Evolutionary conservation across 139 green algal genomes (phyloP).

Genomic region (Tetradesmus lagerheimii): DNA sequence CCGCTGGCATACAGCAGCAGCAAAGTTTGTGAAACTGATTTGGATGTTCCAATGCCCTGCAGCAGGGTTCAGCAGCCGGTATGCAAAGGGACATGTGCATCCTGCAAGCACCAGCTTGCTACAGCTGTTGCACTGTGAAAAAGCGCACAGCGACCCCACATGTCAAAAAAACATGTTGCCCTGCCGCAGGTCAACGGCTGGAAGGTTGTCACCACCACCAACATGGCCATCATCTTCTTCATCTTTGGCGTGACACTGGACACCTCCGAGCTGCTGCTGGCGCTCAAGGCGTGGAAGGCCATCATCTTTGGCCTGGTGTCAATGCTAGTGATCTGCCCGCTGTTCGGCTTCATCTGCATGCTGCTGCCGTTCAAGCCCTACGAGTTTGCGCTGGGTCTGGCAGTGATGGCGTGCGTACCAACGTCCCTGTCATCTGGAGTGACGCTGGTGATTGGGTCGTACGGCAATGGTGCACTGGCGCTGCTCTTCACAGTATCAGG

Average conservation of each 20-base stretch:
- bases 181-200: constrained; percentile 54
- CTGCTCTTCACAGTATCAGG: constrained; percentile 81
- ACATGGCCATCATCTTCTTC: constrained; percentile 77
- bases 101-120: too few relatives aligned
- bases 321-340: constrained; percentile 77
- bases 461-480: constrained; percentile 84
- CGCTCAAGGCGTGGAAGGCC: constrained; percentile 62
- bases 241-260: constrained; percentile 83
- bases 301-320: constrained; percentile 66
- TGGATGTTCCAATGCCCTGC: too few relatives aligned
- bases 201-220: constrained; percentile 69
- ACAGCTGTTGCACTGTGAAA: too few relatives aligned
- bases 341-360: constrained; percentile 74
- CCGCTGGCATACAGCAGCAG: too few relatives aligned
- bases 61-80: too few relatives aligned
- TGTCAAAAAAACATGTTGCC: neutral
- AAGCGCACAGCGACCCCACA: too few relatives aligned
- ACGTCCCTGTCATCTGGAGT: constrained; percentile 88
- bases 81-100: too few relatives aligned
- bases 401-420: constrained; percentile 85
- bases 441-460: constrained; percentile 66
- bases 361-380: constrained; percentile 60
- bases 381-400: constrained; percentile 82
- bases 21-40: too few relatives aligned
- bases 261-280: constrained; percentile 70